Base-by-base conservation (phyloP, 2,329 filamentous ascomycete genomes). In the Nannizziopsis barbatae region DNA sequence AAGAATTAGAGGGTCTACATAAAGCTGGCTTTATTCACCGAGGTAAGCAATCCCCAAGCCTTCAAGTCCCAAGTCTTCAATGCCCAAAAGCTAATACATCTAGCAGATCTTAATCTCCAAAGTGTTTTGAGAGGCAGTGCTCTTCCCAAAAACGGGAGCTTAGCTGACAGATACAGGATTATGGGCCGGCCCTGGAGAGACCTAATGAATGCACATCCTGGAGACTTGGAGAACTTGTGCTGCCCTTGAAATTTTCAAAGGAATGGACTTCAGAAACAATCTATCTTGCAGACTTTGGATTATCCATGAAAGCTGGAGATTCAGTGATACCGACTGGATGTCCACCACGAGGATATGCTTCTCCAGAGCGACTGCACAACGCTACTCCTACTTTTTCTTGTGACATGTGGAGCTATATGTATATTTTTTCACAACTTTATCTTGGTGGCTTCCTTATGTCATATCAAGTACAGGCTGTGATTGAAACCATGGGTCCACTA, bases 111-210 rank as follows among this genome's bases (percentile, higher is more conserved):
- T 20, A 63, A 56, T 45, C 53, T 53, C 39, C 55, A 50, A 33
- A 63, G 62, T 38, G 60, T 55, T 54, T 60, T 62, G 54, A 62
- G 55, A 58, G 59, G 57, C 39, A 57, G 62, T 40, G 27, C 33
- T 50, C 53, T 57, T 50, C 48, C 60, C 17, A 48, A 58, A 36
- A 37, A 54, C 52, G 53, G 58, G 30, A 53, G 42, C 42, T 53
- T 56, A 37, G 55, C 47, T 47, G 56, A 52, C 2, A 62, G 60
- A 54, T 62, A 62, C 38, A 33, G 62, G 37, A 38, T 47, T 52
- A 54, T 62, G 11, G 56, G 57, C 43, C 53, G 58, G 36, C 60
- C 59, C 39, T 27, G 59, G 10, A 62, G 57, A 51, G 41, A 55
- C 52, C 50, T 5, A 9, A 59, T 62, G 60, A 48, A 53, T 33